Evolutionary conservation across 768 basidiomycete genomes (phyloP), one percentile per base, ranked within the genome.

Genomic region (Botryobasidium botryosum): DNA sequence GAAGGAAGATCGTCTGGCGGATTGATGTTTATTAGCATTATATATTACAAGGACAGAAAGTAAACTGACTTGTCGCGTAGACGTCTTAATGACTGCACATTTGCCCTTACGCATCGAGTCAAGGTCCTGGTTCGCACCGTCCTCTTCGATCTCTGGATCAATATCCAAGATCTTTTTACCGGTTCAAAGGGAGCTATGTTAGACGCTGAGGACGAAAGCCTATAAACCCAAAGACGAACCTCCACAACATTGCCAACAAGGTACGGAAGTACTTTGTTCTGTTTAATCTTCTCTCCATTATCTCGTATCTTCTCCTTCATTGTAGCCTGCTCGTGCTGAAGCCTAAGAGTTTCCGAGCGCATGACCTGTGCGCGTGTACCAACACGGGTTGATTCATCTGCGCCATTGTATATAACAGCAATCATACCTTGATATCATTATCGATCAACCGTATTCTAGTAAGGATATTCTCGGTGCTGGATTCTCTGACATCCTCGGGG

Each of bases 231-330:
- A 6, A n/a, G 25, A 57, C 72, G 46, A 55, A 91, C 88, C 74
- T 97, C 94, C 15, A 99, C 88, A 28, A 99, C 86, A 56, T 97
- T 94, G 13, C 83, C 88, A 29, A 99, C 94, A 43, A 99, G 76
- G 63, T 99, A 99, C 5, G 94, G 94, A 35, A 99, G 66, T 10
- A 94, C 88, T 64, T 97, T 97, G 64, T 99, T 97, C 73, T 99
- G 92, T 63, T 94, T 94, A 52, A 99, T 85, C 67, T 97, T 97
- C 64, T 94, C 88, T 37, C 81, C 79, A 51, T 96, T 99, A 59
- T 99, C 94, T 43, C 86, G 77, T 57, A 99, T 94, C 71, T 92
- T 94, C 69, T 96, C 91, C 59, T 86, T 82, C 94, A 99, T 97
- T 52, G 81, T 79, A 53, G 66, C 81, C 63, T 92, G 85, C 61